Conservation (phyloP, 345 rosid species). For the Rhizophora apiculata region DNA sequence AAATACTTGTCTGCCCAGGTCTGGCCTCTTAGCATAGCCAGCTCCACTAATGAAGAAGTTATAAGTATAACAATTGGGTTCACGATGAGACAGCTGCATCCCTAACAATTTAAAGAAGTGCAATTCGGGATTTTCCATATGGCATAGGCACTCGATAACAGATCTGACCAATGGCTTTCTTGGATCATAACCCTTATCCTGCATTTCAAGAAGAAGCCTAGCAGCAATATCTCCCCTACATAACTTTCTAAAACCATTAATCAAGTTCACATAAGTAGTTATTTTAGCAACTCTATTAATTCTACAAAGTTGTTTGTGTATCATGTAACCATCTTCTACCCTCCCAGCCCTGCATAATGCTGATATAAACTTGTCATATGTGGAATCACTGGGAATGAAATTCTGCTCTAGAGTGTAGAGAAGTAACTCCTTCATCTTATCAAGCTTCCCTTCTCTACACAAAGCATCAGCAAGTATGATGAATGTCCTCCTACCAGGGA, state of each 20-base stretch:
- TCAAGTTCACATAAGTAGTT: constrained; percentile 41
- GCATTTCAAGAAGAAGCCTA: constrained; percentile 70
- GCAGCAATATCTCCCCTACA: constrained; percentile 61
- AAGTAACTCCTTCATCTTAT: constrained; percentile 59
- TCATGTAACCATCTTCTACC: constrained; percentile 57
- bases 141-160: constrained; percentile 50
- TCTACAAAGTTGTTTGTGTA: constrained; percentile 44
- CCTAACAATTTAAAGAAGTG: constrained; percentile 43
- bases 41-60: constrained; percentile 72
- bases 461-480: constrained; percentile 54
- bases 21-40: constrained; percentile 61
- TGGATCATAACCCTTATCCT: constrained; percentile 55
- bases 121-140: constrained; percentile 42
- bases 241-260: constrained; percentile 43
- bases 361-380: constrained; percentile 43
- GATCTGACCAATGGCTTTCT: constrained; percentile 34
- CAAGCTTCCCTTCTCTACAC: constrained; percentile 58
- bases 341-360: constrained; percentile 56
- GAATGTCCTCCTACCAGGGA: constrained; percentile 56
- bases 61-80: constrained; percentile 32
- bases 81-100: constrained; percentile 48
- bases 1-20: constrained; percentile 59
- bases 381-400: constrained; percentile 36
- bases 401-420: constrained; percentile 40
- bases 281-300: constrained; percentile 24